These are phyloP conservation scores for Ajuga chamaepitys DNA, from an alignment of 257 asterid genomes.

Conservation along the genomic window DNA sequence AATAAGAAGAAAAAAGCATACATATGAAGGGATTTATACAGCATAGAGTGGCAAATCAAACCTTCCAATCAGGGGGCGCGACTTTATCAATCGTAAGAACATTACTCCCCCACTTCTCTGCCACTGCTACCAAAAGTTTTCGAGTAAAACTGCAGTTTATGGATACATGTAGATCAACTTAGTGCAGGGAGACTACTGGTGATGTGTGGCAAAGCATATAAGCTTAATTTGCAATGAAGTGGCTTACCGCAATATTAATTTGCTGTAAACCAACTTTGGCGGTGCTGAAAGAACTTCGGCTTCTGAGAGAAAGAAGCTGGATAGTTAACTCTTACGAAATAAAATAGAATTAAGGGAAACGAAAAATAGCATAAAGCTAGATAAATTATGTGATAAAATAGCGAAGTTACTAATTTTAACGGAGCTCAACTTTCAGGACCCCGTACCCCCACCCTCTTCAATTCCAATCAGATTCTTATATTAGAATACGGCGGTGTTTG, in stretches of 20 bases:
- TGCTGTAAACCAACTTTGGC: constrained; percentile 94
- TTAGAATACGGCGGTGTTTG: too few species aligned
- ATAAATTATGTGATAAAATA: too few species aligned
- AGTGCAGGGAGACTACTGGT: constrained; percentile 1
- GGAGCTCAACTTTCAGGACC: too few species aligned
- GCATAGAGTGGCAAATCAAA: constrained; percentile 21
- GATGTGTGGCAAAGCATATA: background rate
- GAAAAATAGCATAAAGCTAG: too few species aligned
- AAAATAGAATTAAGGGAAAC: too few species aligned
- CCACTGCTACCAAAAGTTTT: constrained; percentile 80
- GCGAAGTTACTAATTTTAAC: too few species aligned
- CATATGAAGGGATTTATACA: background rate
- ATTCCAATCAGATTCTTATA: too few species aligned
- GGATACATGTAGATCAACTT: constrained; percentile 9
- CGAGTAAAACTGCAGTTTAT: constrained; percentile 65
- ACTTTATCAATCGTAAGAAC: constrained; percentile 66
- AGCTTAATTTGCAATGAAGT: background rate
- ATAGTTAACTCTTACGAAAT: constrained; percentile 12
- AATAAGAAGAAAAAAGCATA: background rate
- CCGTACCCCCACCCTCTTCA: too few species aligned
- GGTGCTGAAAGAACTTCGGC: constrained; percentile 93
- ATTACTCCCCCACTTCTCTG: constrained; percentile 75
- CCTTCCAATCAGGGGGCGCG: constrained; percentile 86
- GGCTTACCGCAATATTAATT: constrained; percentile 72
- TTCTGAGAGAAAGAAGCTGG: constrained; percentile 39